Percentiles rank a stretch among this genome's conserved stretches.
Conservation (phyloP, 768 basidiomycete genomes). For the Termitomyces sp. region DNA sequence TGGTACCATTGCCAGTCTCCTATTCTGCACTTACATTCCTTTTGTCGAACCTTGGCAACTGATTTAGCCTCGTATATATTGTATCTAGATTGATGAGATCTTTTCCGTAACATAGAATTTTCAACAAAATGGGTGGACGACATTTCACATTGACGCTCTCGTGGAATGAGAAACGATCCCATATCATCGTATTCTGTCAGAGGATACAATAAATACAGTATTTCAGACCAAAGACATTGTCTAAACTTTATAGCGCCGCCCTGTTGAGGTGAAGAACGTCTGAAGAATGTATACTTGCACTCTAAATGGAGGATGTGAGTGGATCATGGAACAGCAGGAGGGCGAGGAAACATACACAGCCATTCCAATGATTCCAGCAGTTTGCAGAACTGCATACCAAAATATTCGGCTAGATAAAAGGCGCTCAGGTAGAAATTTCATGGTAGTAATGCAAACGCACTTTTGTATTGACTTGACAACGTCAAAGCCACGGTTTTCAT, state of each 20-base stretch:
- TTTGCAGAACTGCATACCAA: conserved; percentile 90
- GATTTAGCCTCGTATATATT: no score
- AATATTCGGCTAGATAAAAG: conserved; percentile 68
- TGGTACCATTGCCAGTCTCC: background rate
- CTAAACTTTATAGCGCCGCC: conserved; percentile 85
- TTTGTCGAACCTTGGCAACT: background rate
- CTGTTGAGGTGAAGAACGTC: conserved; percentile 96
- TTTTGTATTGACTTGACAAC: conserved; percentile 88
- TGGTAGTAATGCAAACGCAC: conserved; percentile 32
- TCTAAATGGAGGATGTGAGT: conserved; percentile 35
- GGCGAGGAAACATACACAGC: conserved; percentile 70
- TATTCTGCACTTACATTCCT: background rate
- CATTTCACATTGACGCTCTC: background rate
- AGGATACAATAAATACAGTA: conserved; percentile 8
- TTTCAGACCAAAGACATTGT: background rate
- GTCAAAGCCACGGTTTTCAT: conserved; percentile 92
- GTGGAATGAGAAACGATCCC: background rate
- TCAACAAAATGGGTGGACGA: background rate
- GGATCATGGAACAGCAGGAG: background rate
- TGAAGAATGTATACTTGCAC: conserved; percentile 90
- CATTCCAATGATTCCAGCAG: conserved; percentile 76
- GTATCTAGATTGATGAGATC: background rate
- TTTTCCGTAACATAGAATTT: background rate
- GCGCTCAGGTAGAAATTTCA: background rate
- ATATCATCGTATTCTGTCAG: background rate